Percentiles rank a stretch among this genome's conserved stretches.
These are phyloP conservation scores for Carex arenaria DNA, from an alignment of 202 grass and related monocot genomes.

Conservation along the genomic window DNA sequence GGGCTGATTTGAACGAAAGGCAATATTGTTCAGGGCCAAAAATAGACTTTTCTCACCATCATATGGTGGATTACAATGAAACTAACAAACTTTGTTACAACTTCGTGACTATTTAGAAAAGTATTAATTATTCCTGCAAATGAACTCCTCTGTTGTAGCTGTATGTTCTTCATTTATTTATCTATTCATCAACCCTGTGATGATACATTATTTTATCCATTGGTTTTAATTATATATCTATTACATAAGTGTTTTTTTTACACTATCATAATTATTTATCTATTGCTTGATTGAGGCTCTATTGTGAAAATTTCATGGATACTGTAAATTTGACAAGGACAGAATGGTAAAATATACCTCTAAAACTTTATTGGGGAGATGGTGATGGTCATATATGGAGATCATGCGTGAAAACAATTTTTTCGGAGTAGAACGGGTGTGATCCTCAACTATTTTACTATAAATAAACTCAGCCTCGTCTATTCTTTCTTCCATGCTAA, in stretches of 20 bases:
- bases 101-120: too few species aligned
- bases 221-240: too few species aligned
- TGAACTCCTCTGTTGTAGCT: too few species aligned
- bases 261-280: not conserved
- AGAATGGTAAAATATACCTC: conserved; percentile 43
- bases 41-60: too few species aligned
- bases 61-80: too few species aligned
- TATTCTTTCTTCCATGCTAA: conserved; percentile 75
- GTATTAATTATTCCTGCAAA: too few species aligned
- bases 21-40: too few species aligned
- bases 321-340: not conserved
- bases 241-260: not conserved
- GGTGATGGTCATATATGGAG: conserved; percentile 47
- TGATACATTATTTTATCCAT: too few species aligned
- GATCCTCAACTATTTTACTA: conserved; percentile 42
- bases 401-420: conserved; percentile 84
- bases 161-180: too few species aligned
- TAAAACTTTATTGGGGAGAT: conserved; percentile 62
- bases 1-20: too few species aligned
- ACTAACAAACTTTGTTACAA: too few species aligned
- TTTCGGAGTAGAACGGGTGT: conserved; percentile 71
- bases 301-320: not conserved
- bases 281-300: not conserved
- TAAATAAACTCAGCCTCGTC: conserved; percentile 66
- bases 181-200: too few species aligned